Evolutionary conservation across 1,139 yeast species (phyloP), one percentile per base, ranked within the genome.

Genomic region (Candida sp.): DNA sequence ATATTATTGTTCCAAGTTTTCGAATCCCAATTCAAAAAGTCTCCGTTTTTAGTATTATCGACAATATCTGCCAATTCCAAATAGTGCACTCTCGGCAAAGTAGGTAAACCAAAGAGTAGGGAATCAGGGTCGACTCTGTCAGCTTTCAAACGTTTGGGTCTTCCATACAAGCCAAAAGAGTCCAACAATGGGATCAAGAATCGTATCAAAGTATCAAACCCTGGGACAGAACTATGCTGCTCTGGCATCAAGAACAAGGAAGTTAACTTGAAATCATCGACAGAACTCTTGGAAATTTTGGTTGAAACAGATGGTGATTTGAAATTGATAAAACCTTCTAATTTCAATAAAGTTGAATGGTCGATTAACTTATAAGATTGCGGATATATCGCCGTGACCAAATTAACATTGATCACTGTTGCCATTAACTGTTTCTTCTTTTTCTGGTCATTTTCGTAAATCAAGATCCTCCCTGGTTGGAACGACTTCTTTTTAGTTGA

Each of bases 181-280:
- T 93, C 97, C 66, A 89, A 72, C 22, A 88, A 69, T 0, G 98
- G 98, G 5, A 93, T 75, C 55, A 93, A 68, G 58, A 89, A 90
- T 50, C 98, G 73, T 47, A 93, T 91, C 55, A 91, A 75, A 1
- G 98, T 91, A 63, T 93, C 98, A 63, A 84, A 91, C 5, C 98
- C 97, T 1, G 95, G 95, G 35, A 93, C 97, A 9, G 96, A 84
- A 33, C 91, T 84, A 62, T 90, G 98, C 56, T 79, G 86, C 60
- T 93, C 97, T 4, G 98, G 97, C 97, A 93, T 91, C 51, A 93
- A 68, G 59, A 91, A 91, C 33, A 93, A 81, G n/a, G 90, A 79
- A 1, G 96, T 85, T 42, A 82, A 85, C 56, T 83, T 83, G 44
- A 84, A 81, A 29, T 78, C 79, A 25, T 78, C 82, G 29, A 63